A percentile compares a stretch with the other conserved stretches of the same genome.
phyloP scores from a whole-genome alignment of 202 grass and related monocot genomes.

The Setaria viridis region DNA sequence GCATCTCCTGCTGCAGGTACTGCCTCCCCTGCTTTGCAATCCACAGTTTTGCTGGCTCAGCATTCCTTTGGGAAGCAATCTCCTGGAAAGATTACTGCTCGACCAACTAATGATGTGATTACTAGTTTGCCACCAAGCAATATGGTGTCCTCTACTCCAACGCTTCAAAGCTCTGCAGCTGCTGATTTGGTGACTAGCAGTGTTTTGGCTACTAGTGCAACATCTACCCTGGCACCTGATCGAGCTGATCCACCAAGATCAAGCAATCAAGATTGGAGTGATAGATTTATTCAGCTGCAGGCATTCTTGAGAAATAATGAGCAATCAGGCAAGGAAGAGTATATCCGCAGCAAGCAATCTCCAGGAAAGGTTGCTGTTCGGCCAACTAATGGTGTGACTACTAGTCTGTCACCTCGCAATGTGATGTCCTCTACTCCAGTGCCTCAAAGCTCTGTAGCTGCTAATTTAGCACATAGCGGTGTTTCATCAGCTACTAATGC shows the following conservation, averaged over 20 bases:
- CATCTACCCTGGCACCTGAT: slow-evolving; percentile 13
- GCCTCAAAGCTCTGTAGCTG: slow-evolving; percentile 6
- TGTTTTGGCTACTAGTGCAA: slow-evolving; percentile 28
- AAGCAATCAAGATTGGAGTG: slow-evolving; percentile 65
- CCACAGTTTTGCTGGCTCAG: not conserved
- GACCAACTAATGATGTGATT: slow-evolving; percentile 34
- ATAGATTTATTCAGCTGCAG: slow-evolving; percentile 79
- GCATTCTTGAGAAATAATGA: slow-evolving; percentile 76
- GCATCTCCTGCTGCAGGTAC: slow-evolving; percentile 34
- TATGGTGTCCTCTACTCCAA: slow-evolving; percentile 17
- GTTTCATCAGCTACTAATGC: slow-evolving; percentile 21
- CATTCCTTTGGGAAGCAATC: slow-evolving; percentile 46
- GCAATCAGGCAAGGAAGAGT: slow-evolving; percentile 84
- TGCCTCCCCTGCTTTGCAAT: slow-evolving; percentile 36
- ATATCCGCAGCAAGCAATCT: slow-evolving; percentile 67
- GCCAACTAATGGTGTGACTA: slow-evolving; percentile 30
- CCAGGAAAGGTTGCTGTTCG: slow-evolving; percentile 35
- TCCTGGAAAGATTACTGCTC: slow-evolving; percentile 36
- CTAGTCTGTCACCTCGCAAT: slow-evolving; percentile 33
- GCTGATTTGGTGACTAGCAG: slow-evolving; percentile 11
- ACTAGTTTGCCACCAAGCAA: slow-evolving; percentile 28
- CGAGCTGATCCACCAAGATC: slow-evolving; percentile 21
- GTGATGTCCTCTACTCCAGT: slow-evolving; percentile 12
- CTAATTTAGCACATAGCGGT: slow-evolving; percentile 19
- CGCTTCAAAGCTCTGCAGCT: slow-evolving; percentile 21